A percentile compares a stretch with the other conserved stretches of the same genome.
phyloP scores from a whole-genome alignment of 1,284 basidiomycete genomes.

The Golubevia pallescens region DNA sequence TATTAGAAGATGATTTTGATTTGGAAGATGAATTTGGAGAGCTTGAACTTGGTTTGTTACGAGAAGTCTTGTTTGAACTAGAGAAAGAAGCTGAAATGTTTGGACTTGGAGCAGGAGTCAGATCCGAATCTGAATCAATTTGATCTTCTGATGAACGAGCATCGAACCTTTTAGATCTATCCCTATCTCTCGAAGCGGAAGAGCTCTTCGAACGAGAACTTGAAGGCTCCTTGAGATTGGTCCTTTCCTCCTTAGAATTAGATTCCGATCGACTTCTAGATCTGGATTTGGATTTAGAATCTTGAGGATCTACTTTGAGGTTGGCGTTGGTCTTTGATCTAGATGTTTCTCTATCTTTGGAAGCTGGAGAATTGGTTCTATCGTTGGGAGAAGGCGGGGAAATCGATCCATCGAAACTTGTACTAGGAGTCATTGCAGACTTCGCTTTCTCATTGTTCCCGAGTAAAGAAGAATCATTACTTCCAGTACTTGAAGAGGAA shows the following conservation, averaged over 20 bases:
- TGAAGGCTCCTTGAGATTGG: background rate
- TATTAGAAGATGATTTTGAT: background rate
- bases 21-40: background rate
- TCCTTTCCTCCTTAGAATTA: background rate
- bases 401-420: background rate
- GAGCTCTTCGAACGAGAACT: background rate
- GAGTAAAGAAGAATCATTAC: background rate
- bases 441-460: background rate
- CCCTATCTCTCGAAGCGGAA: background rate
- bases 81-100: background rate
- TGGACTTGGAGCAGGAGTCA: background rate
- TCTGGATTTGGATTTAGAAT: background rate
- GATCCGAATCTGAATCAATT: background rate
- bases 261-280: background rate
- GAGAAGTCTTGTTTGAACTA: background rate
- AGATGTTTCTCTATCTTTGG: background rate
- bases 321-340: background rate
- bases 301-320: background rate
- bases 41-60: background rate
- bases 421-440: background rate
- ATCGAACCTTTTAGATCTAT: background rate
- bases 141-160: background rate
- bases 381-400: background rate
- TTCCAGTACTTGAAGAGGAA: background rate
- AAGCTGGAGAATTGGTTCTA: background rate